Evolutionary conservation across 1,284 basidiomycete genomes (phyloP).

Genomic region (Violaceomyces palustris): DNA sequence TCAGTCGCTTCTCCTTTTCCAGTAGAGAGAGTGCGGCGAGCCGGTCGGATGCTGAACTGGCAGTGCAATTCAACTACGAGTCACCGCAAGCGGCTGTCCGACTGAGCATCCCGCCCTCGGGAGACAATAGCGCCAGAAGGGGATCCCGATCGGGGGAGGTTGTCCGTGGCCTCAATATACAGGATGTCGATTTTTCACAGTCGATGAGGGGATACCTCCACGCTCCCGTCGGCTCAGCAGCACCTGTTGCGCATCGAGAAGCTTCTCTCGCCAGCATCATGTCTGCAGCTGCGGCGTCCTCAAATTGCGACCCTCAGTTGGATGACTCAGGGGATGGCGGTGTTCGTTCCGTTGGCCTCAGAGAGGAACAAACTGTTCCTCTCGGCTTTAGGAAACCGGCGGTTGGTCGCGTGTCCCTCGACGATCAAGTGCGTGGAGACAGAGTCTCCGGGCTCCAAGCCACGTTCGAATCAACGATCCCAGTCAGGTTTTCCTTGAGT

Average conservation of each 20-base stretch:
- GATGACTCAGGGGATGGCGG: not conserved
- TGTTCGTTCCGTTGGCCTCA: conserved; percentile 1
- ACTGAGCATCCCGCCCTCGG: not conserved
- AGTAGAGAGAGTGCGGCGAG: no score
- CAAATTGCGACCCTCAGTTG: conserved; percentile 2
- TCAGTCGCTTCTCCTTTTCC: conserved; percentile 7
- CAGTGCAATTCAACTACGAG: conserved; percentile 1
- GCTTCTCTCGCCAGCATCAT: conserved; percentile 1
- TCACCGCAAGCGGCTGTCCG: conserved; percentile 1
- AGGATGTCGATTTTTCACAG: not conserved
- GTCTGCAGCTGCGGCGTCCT: conserved; percentile 4
- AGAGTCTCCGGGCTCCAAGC: conserved; percentile 1
- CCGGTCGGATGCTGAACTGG: no score
- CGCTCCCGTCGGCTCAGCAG: not conserved
- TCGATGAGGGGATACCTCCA: not conserved
- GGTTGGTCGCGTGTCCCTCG: conserved; percentile 2
- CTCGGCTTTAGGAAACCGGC: not conserved
- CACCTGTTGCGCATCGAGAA: not conserved
- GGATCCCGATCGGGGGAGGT: not conserved
- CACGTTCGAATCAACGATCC: no score
- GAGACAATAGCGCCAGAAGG: not conserved
- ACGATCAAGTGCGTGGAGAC: conserved; percentile 1
- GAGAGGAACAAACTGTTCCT: conserved; percentile 1
- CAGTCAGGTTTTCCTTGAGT: no score
- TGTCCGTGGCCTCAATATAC: not conserved